Percentiles rank a stretch among this genome's conserved stretches.
phyloP scores from a whole-genome alignment of 495 filamentous ascomycete genomes.

The Oidiodendron maius region DNA sequence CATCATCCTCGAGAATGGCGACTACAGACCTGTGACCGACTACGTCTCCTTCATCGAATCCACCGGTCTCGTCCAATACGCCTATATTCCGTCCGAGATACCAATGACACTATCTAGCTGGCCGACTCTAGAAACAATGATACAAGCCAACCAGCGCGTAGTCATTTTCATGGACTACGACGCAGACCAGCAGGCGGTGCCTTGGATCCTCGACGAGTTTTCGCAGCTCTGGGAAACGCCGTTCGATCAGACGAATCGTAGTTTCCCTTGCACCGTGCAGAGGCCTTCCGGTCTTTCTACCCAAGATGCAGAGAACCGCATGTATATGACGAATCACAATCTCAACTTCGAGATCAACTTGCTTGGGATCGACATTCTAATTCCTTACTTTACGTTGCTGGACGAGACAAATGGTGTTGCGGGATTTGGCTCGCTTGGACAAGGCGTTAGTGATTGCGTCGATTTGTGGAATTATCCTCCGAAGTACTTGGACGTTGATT shows the following conservation, averaged over 20 bases:
- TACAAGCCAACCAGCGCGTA: slow-evolving; percentile 52
- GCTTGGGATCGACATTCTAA: slow-evolving; percentile 41
- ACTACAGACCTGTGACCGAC: slow-evolving; percentile 33
- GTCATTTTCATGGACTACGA: slow-evolving; percentile 68
- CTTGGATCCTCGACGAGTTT: slow-evolving; percentile 73
- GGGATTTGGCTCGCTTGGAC: slow-evolving; percentile 63
- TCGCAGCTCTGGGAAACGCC: slow-evolving; percentile 71
- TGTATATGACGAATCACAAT: slow-evolving; percentile 94
- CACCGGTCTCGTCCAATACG: slow-evolving; percentile 61
- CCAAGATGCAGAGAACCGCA: slow-evolving; percentile 33
- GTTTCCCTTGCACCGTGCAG: slow-evolving; percentile 64
- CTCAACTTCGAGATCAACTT: slow-evolving; percentile 70
- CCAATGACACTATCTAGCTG: slow-evolving; percentile 68
- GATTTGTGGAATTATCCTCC: slow-evolving; percentile 65
- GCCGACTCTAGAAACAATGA: slow-evolving; percentile 79
- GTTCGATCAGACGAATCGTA: slow-evolving; percentile 60
- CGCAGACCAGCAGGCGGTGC: slow-evolving; percentile 71
- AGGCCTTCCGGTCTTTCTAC: slow-evolving; percentile 57
- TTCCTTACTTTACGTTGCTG: slow-evolving; percentile 66
- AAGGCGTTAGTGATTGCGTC: slow-evolving; percentile 61
- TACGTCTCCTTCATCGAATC: slow-evolving; percentile 41
- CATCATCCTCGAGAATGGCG: slow-evolving; percentile 74
- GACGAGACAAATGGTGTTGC: slow-evolving; percentile 64
- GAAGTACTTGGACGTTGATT: slow-evolving; percentile 88
- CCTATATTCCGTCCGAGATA: slow-evolving; percentile 66